A percentile compares a stretch with the other conserved stretches of the same genome.
Evolutionary conservation across 2,329 filamentous ascomycete species (phyloP).

Genomic region (Aspergillus brunneoviolaceus): DNA sequence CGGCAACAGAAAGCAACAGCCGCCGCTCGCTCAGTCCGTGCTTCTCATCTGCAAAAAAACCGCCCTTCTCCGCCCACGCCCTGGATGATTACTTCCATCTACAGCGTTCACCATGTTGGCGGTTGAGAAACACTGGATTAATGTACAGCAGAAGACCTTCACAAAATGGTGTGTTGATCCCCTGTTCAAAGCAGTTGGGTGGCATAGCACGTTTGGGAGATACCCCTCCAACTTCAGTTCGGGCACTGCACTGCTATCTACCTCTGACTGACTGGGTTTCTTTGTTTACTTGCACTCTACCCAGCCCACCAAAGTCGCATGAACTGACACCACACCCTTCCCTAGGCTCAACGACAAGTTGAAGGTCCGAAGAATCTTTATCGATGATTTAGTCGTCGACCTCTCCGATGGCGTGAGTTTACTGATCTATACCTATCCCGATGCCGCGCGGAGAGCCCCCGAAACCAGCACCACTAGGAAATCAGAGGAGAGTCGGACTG

Average conservation of each 20-base stretch:
- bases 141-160: conserved; percentile 97
- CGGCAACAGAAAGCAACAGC: conserved; percentile 1
- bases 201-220: neutral
- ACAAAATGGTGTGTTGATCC: conserved; percentile 76
- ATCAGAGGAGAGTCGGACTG: neutral
- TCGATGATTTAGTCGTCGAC: conserved; percentile 84
- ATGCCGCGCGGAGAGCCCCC: neutral
- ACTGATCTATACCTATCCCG: neutral
- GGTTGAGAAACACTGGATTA: conserved; percentile 64
- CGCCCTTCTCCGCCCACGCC: conserved; percentile 17
- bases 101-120: conserved; percentile 42
- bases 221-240: conserved; percentile 1
- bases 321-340: neutral
- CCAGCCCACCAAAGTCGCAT: neutral
- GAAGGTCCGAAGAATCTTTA: conserved; percentile 70
- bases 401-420: conserved; percentile 85
- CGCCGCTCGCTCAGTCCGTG: conserved; percentile 8
- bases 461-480: neutral
- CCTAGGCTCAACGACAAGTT: conserved; percentile 93
- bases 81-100: conserved; percentile 30
- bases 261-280: neutral
- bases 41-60: conserved; percentile 1
- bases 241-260: neutral
- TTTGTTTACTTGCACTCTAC: neutral
- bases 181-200: neutral